phyloP scores from a whole-genome alignment of 1,139 yeast species.

The Fermentozyma sake region DNA sequence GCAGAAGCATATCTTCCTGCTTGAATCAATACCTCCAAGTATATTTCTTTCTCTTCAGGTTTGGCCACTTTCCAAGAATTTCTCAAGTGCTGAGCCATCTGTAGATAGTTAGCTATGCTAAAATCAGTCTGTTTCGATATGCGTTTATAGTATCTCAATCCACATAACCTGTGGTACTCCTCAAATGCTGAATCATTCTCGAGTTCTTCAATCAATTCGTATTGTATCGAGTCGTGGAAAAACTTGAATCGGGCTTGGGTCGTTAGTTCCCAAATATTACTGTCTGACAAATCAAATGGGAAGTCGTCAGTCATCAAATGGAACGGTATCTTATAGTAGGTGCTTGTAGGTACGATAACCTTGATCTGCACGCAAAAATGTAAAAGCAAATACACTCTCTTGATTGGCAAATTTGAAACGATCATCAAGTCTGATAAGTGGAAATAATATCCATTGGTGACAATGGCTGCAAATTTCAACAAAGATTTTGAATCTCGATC shows the following conservation, averaged over 20 bases:
- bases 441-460: conserved; percentile 38
- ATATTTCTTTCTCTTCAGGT: conserved; percentile 23
- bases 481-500: conserved; percentile 18
- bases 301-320: conserved; percentile 27
- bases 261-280: conserved; percentile 34
- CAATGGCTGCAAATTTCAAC: conserved; percentile 43
- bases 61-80: conserved; percentile 23
- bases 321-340: conserved; percentile 48
- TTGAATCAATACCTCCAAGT: conserved; percentile 27
- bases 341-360: conserved; percentile 36
- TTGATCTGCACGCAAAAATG: conserved; percentile 31
- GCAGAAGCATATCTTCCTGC: conserved; percentile 37
- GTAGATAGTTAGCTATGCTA: conserved; percentile 22
- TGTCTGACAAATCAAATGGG: conserved; percentile 35
- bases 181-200: conserved; percentile 21
- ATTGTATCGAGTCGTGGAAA: conserved; percentile 34
- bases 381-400: conserved; percentile 22
- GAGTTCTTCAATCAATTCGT: conserved; percentile 22
- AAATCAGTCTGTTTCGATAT: conserved; percentile 15
- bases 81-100: conserved; percentile 33
- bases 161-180: conserved; percentile 38
- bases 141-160: conserved; percentile 34
- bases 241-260: conserved; percentile 28
- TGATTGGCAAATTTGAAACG: conserved; percentile 32
- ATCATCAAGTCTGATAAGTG: conserved; percentile 39